Base-by-base conservation (phyloP, 495 filamentous ascomycete species). In the Penicillium herquei region DNA sequence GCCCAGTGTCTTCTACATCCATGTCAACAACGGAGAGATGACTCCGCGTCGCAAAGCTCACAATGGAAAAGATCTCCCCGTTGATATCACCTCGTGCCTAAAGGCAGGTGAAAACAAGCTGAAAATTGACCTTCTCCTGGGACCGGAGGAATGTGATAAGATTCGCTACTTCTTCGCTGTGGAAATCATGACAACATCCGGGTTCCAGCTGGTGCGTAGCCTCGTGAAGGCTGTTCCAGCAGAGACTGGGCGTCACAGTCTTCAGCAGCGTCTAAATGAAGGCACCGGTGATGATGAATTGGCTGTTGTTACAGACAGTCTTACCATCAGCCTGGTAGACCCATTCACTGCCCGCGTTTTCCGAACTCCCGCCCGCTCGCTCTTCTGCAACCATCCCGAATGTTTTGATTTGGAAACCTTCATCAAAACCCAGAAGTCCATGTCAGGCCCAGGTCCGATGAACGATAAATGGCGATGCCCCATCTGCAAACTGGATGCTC, bases 361-460 rank as follows among this genome's bases (percentile, higher is more conserved):
- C 64, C 72, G 81, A 3, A 72, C 80, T 0, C 91, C 92, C 3
- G 89, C 82, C 7, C 85, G 91, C 14, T 84, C 89, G 12, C 70
- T 57, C 7, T 44, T 42, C 13, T 88, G 85, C 67, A 70, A 71
- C 7, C 92, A 97, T 66, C 71, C 83, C 35, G 90, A 96, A 69
- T 95, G 90, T 66, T 96, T 97, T 65, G 92, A 97, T 66, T 85
- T 94, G 18, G 82, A 90, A 26, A 91, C 82, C 0, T 96, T 88
- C 72, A 78, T 97, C 11, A 64, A 73, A 12, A 91, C 88, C 0
- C 80, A 87, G 70, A 64, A 70, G 68, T 56, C 73, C 66, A 52
- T 62, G 61, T 54, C 73, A 63, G 42, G 80, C 62, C 35, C 75
- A 79, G 81, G 83, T 0, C 79, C 80, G 34, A 74, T 82, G 52